Base-by-base conservation (phyloP, 768 basidiomycete genomes). In the Auricularia cornea region DNA sequence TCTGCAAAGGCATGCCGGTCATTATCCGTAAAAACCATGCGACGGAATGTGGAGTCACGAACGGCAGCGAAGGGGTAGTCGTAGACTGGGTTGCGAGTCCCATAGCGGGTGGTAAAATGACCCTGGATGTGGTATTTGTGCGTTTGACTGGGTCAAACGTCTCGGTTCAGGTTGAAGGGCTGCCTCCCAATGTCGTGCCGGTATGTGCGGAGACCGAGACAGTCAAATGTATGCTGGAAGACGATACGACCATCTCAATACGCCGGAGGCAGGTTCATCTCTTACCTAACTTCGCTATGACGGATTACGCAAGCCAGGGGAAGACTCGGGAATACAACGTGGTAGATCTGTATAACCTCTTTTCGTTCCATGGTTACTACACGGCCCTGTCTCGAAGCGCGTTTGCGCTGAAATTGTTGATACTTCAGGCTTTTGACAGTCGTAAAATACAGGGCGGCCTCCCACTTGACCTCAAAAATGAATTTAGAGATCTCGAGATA, bases 231-330 rank as follows among this genome's bases (percentile, higher is more conserved):
- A 12, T 26, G 12, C 54, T 72, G 63, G 65, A 63, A 2, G 64
- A 67, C 61, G 72, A 70, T 60, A 33, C 20, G 3, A 26, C 12
- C 1, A 26, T 73, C 0, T 54, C 29, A 11, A 61, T 77, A 11
- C 60, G 61, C 11, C 18, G 72, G 12, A 59, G 64, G 10, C 75
- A 76, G 64, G 69, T 74, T 2, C 63, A 69, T 18, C 60, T 75
- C 1, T 30, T 71, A 2, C 61, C 66, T 1, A 75, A 73, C 61
- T 76, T 75, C 65, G 67, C 73, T 20, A 74, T 75, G 73, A 76
- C 75, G 3, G 75, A 75, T 61, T 76, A 72, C 65, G 66, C 71
- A 5, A 74, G 73, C 1, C 76, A 77, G 63, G 75, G 76, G 3
- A 74, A 72, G 59, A 73, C 73, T 16, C 63, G 71, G 40, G 32